Base-by-base conservation (phyloP, 768 basidiomycete species). In the Termitomyces eurrhizus region DNA sequence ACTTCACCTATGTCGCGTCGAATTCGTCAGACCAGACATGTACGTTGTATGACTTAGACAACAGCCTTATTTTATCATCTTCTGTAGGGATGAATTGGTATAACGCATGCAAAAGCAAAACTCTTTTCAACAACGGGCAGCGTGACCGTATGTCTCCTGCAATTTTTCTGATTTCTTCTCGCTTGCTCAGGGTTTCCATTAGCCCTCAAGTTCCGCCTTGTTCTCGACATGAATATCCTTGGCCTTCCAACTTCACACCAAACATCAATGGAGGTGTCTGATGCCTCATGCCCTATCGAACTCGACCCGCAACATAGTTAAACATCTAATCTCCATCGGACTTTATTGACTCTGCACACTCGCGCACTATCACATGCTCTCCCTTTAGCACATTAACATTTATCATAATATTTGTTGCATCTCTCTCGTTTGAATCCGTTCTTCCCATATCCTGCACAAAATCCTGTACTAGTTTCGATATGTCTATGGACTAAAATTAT, bases 21-120 rank as follows among this genome's bases (percentile, higher is more conserved):
- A 97, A 98, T 69, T 79, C 83, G 49, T 83, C 88, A 5, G 95
- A 98, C 73, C 77, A 80, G 39, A 96, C 95, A 24, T 98, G 94
- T 93, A 65, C 4, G 62, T 51, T 54, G 59, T 48, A 12, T 60
- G 36, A 13, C 41, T 62, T 29, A 54, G 39, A 2, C n/a, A 37
- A 36, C 4, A 16, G 18, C 26, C 7, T 21, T 16, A 24, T n/a
- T 21, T 14, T 29, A 29, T 59, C 13, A 53, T n/a, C 26, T 21
- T 16, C 18, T 35, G 32, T 57, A 92, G 89, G 88, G 90, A 69
- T 70, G 7, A 85, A 84, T 57, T 91, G 89, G 85, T 90, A 94
- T 70, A 77, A 88, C 59, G 88, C 83, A 7, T 95, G 93, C 77
- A 81, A 80, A 74, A 88, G 92, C 69, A 67, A 72, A 44, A 77